Conservation (phyloP, 768 basidiomycete species). For the Trametes sanguinea region DNA sequence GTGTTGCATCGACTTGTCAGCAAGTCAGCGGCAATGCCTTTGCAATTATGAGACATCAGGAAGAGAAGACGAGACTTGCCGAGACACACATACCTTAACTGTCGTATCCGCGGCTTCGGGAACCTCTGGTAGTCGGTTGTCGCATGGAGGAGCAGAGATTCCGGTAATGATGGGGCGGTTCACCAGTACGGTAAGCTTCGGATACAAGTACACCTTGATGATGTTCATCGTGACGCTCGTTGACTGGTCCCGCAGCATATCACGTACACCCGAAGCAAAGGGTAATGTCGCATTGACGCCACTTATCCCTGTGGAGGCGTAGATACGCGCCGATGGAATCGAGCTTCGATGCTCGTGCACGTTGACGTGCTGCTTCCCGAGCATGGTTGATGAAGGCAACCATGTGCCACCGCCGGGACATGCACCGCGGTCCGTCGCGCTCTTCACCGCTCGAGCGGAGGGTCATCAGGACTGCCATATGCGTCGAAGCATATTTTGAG, state of each 20-base stretch:
- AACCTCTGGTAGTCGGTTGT: no score
- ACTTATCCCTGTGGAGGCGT: not conserved
- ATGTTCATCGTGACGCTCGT: not conserved
- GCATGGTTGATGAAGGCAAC: not conserved
- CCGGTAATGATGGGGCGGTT: not conserved
- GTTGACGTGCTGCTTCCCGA: slow-evolving; percentile 9
- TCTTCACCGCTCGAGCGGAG: slow-evolving; percentile 1
- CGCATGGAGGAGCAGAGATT: not conserved
- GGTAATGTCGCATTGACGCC: not conserved
- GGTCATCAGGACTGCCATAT: slow-evolving; percentile 7
- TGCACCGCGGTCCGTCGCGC: slow-evolving; percentile 13
- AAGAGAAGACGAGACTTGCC: no score
- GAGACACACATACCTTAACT: no score
- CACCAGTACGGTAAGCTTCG: not conserved
- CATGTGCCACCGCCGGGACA: slow-evolving; percentile 7
- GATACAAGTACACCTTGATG: not conserved
- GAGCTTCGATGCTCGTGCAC: slow-evolving; percentile 6
- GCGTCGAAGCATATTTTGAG: not conserved
- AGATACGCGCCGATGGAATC: slow-evolving; percentile 10
- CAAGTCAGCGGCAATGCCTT: no score
- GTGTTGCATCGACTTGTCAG: no score
- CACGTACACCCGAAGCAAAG: not conserved
- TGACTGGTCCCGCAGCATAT: not conserved
- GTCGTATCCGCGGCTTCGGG: no score
- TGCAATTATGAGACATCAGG: no score